Percentiles rank a stretch among this genome's conserved stretches.
Evolutionary conservation across 495 filamentous ascomycete genomes (phyloP).

Genomic region (Geoglossum glabrum): DNA sequence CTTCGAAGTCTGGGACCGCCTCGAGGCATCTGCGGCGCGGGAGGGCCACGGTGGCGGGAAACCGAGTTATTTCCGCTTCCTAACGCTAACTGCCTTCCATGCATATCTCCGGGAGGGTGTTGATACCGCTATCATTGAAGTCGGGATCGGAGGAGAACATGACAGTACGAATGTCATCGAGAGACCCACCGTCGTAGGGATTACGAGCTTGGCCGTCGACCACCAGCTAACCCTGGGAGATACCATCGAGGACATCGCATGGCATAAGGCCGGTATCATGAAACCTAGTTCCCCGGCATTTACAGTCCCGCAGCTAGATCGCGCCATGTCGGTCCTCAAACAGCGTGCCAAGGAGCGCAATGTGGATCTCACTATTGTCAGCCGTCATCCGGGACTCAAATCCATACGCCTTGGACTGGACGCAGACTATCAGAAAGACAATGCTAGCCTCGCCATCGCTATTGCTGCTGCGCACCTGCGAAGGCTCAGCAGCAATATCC

Average conservation of each 20-base stretch:
- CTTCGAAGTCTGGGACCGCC: constrained; percentile 71
- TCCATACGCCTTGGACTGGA: constrained; percentile 52
- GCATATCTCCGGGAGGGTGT: constrained; percentile 65
- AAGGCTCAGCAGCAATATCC: constrained; percentile 18
- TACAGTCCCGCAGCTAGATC: constrained; percentile 46
- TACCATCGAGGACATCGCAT: constrained; percentile 81
- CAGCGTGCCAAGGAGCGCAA: constrained; percentile 49
- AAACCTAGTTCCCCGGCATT: constrained; percentile 52
- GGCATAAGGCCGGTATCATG: constrained; percentile 93
- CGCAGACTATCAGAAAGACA: constrained; percentile 66
- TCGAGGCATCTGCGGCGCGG: constrained; percentile 31
- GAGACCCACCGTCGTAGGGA: constrained; percentile 48
- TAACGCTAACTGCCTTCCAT: constrained; percentile 81
- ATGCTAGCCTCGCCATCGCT: constrained; percentile 65
- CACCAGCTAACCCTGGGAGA: constrained; percentile 60
- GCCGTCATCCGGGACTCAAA: constrained; percentile 39
- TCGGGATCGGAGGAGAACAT: constrained; percentile 82
- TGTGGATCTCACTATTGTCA: constrained; percentile 38
- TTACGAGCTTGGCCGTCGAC: constrained; percentile 80
- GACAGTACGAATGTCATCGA: constrained; percentile 85
- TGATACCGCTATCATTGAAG: constrained; percentile 72
- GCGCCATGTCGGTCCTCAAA: constrained; percentile 46
- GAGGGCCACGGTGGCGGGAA: constrained; percentile 34
- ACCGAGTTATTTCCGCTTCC: constrained; percentile 76
- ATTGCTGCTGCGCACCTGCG: constrained; percentile 42